phyloP scores from a whole-genome alignment of 1,139 yeast genomes.

The Suhomyces choctaworum region DNA sequence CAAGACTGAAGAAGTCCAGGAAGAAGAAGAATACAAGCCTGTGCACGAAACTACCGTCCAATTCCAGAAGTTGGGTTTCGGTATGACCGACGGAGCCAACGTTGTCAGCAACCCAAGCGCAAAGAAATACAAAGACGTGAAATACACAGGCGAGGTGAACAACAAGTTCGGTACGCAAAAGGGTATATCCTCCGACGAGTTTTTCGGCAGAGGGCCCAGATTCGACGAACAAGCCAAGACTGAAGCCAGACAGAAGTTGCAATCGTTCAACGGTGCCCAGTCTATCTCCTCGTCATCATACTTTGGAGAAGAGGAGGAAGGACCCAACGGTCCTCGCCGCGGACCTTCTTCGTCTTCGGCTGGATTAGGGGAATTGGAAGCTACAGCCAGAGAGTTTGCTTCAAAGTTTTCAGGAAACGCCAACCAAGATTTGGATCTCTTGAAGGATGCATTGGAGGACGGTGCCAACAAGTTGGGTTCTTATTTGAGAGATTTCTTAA shows the following conservation, averaged over 20 bases:
- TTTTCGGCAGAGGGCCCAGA: constrained; percentile 80
- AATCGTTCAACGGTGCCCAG: constrained; percentile 80
- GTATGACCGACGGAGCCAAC: constrained; percentile 62
- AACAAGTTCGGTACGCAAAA: constrained; percentile 85
- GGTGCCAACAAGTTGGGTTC: constrained; percentile 90
- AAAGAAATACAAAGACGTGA: constrained; percentile 49
- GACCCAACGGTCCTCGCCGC: constrained; percentile 25
- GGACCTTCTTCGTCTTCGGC: constrained; percentile 20
- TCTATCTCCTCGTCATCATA: constrained; percentile 90
- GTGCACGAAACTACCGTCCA: constrained; percentile 66
- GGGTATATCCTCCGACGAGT: constrained; percentile 94
- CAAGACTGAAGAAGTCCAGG: constrained; percentile 1
- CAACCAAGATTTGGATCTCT: constrained; percentile 82
- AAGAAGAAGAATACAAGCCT: constrained; percentile 9
- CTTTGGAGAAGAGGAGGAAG: constrained; percentile 79
- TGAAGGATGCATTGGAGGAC: constrained; percentile 91
- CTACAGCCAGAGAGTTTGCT: constrained; percentile 67
- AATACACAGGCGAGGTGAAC: constrained; percentile 69
- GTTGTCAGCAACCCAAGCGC: constrained; percentile 33
- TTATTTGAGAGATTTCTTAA: constrained; percentile 78
- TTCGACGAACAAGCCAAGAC: constrained; percentile 75
- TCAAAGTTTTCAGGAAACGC: constrained; percentile 69
- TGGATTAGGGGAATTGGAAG: constrained; percentile 47
- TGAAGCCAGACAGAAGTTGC: constrained; percentile 79
- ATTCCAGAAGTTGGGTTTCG: constrained; percentile 80